These are phyloP conservation scores for Penicillium sp. DNA, from an alignment of 2,329 filamentous ascomycete genomes.

Conservation along the genomic window DNA sequence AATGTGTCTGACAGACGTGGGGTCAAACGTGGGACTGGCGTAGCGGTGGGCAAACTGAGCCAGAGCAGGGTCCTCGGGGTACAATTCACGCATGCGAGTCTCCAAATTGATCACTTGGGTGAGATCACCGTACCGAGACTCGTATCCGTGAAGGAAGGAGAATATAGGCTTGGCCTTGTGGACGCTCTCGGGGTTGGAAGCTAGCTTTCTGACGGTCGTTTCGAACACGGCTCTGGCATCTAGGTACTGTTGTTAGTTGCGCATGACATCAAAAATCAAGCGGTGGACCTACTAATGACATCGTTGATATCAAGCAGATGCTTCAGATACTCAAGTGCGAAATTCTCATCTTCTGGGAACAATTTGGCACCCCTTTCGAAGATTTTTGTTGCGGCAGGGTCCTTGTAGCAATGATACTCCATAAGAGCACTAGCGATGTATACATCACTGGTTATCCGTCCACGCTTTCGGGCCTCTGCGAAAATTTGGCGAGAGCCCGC, in stretches of 20 bases:
- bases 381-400: conserved; percentile 88
- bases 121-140: conserved; percentile 90
- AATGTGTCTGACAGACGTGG: conserved; percentile 76
- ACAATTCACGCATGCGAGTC: conserved; percentile 89
- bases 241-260: conserved; percentile 38
- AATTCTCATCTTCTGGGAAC: conserved; percentile 90
- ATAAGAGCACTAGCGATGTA: conserved; percentile 92
- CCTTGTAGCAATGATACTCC: conserved; percentile 95
- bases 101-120: conserved; percentile 89
- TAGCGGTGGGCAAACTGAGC: conserved; percentile 76
- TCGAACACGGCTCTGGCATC: conserved; percentile 96
- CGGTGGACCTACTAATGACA: conserved; percentile 73
- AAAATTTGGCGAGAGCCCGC: conserved; percentile 85
- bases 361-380: conserved; percentile 92
- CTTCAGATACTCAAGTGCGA: conserved; percentile 94
- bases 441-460: conserved; percentile 88
- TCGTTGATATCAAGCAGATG: conserved; percentile 91
- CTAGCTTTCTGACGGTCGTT: conserved; percentile 81
- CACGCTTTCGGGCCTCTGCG: conserved; percentile 80
- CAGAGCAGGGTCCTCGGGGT: conserved; percentile 80
- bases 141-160: conserved; percentile 90
- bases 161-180: conserved; percentile 82
- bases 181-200: conserved; percentile 72
- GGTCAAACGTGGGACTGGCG: conserved; percentile 74
- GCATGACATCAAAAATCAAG: neutral